Conservation (phyloP, 805 yeast species). For the Priceomyces medius region DNA sequence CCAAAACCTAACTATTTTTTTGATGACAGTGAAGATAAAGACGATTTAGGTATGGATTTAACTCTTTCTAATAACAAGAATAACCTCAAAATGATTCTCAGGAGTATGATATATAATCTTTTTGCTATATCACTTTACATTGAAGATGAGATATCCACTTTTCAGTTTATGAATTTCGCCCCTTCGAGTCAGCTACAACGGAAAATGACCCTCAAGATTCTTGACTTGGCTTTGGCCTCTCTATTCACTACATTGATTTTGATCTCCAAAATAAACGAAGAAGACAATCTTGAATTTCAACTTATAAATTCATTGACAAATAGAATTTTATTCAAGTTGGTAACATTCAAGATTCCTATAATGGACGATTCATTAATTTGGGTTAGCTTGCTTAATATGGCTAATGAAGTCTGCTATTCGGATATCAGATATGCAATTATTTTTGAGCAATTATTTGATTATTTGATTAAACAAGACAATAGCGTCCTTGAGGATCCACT, state of each 20-base stretch:
- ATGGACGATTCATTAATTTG: slow-evolving; percentile 20
- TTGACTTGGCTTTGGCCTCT: slow-evolving; percentile 18
- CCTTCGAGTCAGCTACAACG: slow-evolving; percentile 9
- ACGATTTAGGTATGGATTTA: slow-evolving; percentile 7
- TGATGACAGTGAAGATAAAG: slow-evolving; percentile 5
- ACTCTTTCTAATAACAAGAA: slow-evolving; percentile 1
- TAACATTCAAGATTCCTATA: slow-evolving; percentile 9
- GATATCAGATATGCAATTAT: slow-evolving; percentile 20
- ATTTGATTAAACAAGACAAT: slow-evolving; percentile 12
- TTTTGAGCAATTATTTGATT: slow-evolving; percentile 19
- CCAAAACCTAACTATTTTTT: slow-evolving; percentile 24
- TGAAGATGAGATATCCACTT: slow-evolving; percentile 16
- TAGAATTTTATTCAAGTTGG: slow-evolving; percentile 8
- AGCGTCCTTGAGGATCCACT: slow-evolving; percentile 15
- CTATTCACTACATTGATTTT: slow-evolving; percentile 14
- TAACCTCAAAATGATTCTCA: slow-evolving; percentile 7
- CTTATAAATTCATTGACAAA: slow-evolving; percentile 6
- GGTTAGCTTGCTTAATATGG: slow-evolving; percentile 28
- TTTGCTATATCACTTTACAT: slow-evolving; percentile 9
- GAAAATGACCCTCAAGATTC: slow-evolving; percentile 11
- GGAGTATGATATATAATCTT: slow-evolving; percentile 10
- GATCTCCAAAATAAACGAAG: slow-evolving; percentile 5
- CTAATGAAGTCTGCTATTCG: slow-evolving; percentile 30
- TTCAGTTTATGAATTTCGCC: slow-evolving; percentile 7
- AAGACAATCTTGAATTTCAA: slow-evolving; percentile 1